Evolutionary conservation across 495 filamentous ascomycete genomes (phyloP).

Genomic region (Sabuloglossum arenarium): DNA sequence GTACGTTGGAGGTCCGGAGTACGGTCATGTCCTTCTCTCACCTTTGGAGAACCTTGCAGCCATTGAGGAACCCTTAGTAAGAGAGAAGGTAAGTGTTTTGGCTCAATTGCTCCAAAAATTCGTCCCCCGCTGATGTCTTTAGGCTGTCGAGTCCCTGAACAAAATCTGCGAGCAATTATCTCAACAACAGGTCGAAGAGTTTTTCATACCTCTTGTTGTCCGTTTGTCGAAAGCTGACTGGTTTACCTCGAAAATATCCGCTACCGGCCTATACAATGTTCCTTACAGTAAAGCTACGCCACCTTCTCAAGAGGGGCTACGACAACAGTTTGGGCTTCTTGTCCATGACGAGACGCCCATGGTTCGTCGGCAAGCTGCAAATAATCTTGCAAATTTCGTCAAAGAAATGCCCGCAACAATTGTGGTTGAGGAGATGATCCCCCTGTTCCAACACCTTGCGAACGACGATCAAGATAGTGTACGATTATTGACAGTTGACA

Average conservation of each 20-base stretch:
- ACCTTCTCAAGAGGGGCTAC: slow-evolving; percentile 66
- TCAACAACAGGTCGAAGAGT: slow-evolving; percentile 80
- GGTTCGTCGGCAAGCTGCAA: slow-evolving; percentile 91
- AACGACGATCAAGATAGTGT: slow-evolving; percentile 96
- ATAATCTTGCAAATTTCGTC: slow-evolving; percentile 91
- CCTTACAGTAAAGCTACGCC: slow-evolving; percentile 78
- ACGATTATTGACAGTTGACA: slow-evolving; percentile 83
- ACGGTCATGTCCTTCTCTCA: slow-evolving; percentile 88
- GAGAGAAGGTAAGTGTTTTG: slow-evolving; percentile 58
- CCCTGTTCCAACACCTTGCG: slow-evolving; percentile 90
- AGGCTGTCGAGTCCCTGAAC: slow-evolving; percentile 98
- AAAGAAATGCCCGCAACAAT: slow-evolving; percentile 81
- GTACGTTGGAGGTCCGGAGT: slow-evolving; percentile 86
- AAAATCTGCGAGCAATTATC: slow-evolving; percentile 91
- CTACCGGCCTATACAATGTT: slow-evolving; percentile 78
- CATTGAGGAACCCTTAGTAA: slow-evolving; percentile 91
- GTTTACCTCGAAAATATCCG: slow-evolving; percentile 98
- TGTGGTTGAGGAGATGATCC: slow-evolving; percentile 96
- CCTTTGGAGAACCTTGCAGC: slow-evolving; percentile 94
- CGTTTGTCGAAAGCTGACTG: slow-evolving; percentile 97
- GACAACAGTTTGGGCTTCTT: slow-evolving; percentile 74
- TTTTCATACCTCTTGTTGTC: slow-evolving; percentile 83
- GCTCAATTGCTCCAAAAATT: not conserved
- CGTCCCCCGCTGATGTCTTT: slow-evolving; percentile 7
- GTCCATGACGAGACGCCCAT: slow-evolving; percentile 98